A percentile compares a stretch with the other conserved stretches of the same genome.
These are phyloP conservation scores for Trichoderma sp. DNA, from an alignment of 2,329 filamentous ascomycete genomes.

Conservation along the genomic window DNA sequence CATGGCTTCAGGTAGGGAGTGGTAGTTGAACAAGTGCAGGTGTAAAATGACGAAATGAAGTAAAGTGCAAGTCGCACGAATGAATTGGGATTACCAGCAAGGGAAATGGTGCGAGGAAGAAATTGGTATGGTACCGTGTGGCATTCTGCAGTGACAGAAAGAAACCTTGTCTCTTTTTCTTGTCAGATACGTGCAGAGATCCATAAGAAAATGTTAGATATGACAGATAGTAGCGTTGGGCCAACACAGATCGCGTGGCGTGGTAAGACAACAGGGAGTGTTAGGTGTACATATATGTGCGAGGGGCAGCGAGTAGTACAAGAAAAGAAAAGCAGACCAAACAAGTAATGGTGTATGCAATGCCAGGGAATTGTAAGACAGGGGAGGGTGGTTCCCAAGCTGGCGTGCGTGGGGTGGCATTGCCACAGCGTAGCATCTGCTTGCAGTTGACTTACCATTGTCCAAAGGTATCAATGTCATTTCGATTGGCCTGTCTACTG, in stretches of 20 bases:
- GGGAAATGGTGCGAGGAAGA: not conserved
- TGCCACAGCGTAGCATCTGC: not conserved
- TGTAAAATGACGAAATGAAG: not conserved
- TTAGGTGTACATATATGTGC: not conserved
- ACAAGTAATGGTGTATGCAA: not conserved
- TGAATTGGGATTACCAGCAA: not conserved
- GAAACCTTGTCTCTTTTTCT: not conserved
- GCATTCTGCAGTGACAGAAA: not conserved
- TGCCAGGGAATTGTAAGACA: not conserved
- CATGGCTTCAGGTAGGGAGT: conserved; percentile 19
- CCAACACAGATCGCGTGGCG: not conserved
- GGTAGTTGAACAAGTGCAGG: not conserved
- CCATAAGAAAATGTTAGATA: not conserved
- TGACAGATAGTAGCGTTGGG: not conserved
- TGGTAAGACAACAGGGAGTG: not conserved
- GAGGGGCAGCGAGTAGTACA: not conserved
- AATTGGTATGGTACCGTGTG: not conserved
- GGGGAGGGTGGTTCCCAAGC: not conserved
- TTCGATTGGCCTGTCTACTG: not conserved
- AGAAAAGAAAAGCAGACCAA: not conserved
- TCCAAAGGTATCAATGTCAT: not conserved
- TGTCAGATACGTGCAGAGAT: not conserved
- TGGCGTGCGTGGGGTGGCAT: not conserved
- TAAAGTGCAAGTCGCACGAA: not conserved
- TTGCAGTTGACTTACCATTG: not conserved